Conservation (phyloP, 805 yeast species). For the Tetrapisispora phaffii region DNA sequence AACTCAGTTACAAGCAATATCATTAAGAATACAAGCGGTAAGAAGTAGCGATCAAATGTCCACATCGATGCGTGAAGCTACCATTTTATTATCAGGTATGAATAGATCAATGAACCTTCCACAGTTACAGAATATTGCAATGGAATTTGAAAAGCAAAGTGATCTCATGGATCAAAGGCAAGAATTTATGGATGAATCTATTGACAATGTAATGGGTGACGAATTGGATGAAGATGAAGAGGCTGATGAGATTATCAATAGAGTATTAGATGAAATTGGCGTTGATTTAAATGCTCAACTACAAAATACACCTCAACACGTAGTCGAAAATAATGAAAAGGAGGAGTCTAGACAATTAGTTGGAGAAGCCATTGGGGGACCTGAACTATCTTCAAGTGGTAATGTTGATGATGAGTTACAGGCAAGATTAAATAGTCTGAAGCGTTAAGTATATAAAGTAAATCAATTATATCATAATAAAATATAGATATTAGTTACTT, state of each 20-base stretch:
- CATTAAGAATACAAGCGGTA: conserved; percentile 82
- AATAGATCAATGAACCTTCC: conserved; percentile 86
- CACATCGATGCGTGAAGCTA: conserved; percentile 87
- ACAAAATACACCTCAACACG: conserved; percentile 35
- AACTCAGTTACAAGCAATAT: conserved; percentile 91
- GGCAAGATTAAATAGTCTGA: conserved; percentile 76
- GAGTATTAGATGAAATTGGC: conserved; percentile 93
- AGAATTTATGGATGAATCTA: conserved; percentile 97
- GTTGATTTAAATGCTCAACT: conserved; percentile 56
- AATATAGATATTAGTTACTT: no score
- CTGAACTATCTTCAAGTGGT: conserved; percentile 3
- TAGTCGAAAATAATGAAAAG: conserved; percentile 11
- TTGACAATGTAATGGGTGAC: conserved; percentile 92
- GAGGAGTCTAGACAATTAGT: conserved; percentile 10
- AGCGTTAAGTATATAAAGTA: conserved; percentile 25
- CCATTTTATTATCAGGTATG: conserved; percentile 74
- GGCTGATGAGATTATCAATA: conserved; percentile 81
- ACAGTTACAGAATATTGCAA: conserved; percentile 76
- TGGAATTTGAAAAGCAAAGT: conserved; percentile 89
- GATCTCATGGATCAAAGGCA: conserved; percentile 98
- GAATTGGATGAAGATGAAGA: conserved; percentile 84
- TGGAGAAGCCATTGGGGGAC: conserved; percentile 33
- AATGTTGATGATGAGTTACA: conserved; percentile 74
- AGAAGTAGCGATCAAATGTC: conserved; percentile 94
- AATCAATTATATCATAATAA: not conserved